These are phyloP conservation scores for Paracamarosporium sp. DNA, from an alignment of 2,329 filamentous ascomycete species.

Conservation along the genomic window DNA sequence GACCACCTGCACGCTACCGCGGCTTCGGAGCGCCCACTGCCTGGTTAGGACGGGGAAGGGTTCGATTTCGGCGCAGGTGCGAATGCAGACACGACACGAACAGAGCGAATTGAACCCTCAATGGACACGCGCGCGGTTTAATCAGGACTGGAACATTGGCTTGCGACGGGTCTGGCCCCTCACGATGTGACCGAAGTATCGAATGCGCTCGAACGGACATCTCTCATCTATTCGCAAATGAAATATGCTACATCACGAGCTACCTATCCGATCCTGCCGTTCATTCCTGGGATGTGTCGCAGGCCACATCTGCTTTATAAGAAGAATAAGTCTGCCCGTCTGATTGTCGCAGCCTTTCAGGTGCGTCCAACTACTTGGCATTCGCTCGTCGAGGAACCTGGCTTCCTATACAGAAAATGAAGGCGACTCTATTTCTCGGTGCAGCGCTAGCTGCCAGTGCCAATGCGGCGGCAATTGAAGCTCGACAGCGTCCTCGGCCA, in stretches of 20 bases:
- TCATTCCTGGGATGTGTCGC: background rate
- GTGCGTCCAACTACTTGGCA: background rate
- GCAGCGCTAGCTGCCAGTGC: conserved; percentile 30
- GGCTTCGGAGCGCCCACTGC: conserved; percentile 25
- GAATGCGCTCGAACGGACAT: conserved; percentile 20
- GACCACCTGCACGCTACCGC: conserved; percentile 17
- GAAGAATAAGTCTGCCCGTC: background rate
- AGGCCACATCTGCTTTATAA: background rate
- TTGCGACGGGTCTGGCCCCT: conserved; percentile 24
- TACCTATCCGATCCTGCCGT: background rate
- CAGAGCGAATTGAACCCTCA: conserved; percentile 4
- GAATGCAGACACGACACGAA: conserved; percentile 13
- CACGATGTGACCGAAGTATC: conserved; percentile 17
- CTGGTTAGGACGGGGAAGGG: conserved; percentile 17
- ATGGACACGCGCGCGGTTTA: conserved; percentile 2
- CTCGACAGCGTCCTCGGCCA: conserved; percentile 23
- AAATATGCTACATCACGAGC: conserved; percentile 22
- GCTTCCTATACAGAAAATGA: conserved; percentile 27
- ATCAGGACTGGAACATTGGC: conserved; percentile 12
- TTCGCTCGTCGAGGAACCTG: background rate
- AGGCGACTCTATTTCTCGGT: conserved; percentile 24
- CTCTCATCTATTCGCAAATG: conserved; percentile 41
- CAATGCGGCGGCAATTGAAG: conserved; percentile 27
- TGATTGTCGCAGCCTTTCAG: background rate
- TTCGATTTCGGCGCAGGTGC: conserved; percentile 25